Base-by-base conservation (phyloP, 176 grass and related monocot genomes). In the Calamus simplicifolius region DNA sequence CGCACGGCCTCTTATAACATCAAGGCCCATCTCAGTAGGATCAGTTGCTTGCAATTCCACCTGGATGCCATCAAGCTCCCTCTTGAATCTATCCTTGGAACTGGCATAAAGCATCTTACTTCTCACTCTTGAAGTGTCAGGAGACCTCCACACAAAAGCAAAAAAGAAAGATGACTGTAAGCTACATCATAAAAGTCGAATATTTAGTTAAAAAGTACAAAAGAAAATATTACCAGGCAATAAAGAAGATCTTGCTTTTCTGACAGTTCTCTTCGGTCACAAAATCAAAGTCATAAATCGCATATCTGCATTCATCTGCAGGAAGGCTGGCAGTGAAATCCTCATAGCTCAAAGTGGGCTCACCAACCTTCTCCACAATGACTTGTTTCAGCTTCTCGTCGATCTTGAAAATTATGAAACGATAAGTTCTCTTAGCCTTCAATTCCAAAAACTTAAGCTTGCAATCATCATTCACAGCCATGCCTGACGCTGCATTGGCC, bases 21-120 rank as follows among this genome's bases (percentile, higher is more conserved):
- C 60, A 13, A 63, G 60, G 60, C 35, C 60, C 60, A 63, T 63
- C 60, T 63, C 60, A 1, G 60, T 63, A 63, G 60, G 60, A 63
- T 63, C 60, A 63, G 60, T 63, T 23, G 60, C 60, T 63, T 63
- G 60, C n/a, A 63, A 38, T 63, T 63, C 60, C 16, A 63, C 60
- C 35, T 63, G 60, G 60, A 63, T 63, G 21, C 60, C 60, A 49
- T 63, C 60, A 30, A 63, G 18, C 60, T 63, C 60, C 18, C 60
- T 63, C 60, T 63, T 63, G 30, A 63, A 63, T 18, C 60, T 63
- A 38, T 63, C 60, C 60, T 63, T 63, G 17, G 60, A 63, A 35
- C 60, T 63, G 43, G 60, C 60, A 63, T 63, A 63, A 23, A 63
- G 60, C 60, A 63, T 63, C 60, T 63, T 63, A 23, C 60, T 63